Evolutionary conservation across 208 protist species (phyloP).

Genomic region (Trichomonas vaginalis): DNA sequence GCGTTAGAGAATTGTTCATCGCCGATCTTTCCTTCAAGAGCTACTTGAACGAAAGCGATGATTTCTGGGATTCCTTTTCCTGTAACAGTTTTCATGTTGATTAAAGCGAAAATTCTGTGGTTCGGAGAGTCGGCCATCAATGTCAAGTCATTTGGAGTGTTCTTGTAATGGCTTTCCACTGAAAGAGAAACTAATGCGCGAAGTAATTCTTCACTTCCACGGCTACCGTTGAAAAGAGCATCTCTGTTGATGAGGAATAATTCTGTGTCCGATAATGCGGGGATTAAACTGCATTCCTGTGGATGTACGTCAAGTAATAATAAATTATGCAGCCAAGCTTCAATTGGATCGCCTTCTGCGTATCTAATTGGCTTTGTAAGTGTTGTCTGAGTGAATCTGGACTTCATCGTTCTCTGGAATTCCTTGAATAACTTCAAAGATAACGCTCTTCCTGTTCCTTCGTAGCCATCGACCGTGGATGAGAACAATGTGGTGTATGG

Average conservation of each 20-base stretch:
- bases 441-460: constrained; percentile 92
- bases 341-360: constrained; percentile 69
- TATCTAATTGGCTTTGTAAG: constrained; percentile 94
- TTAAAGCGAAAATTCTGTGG: constrained; percentile 90
- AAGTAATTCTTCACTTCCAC: constrained; percentile 45
- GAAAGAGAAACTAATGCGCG: constrained; percentile 19
- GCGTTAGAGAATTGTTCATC: constrained; percentile 40
- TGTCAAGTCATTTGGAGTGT: constrained; percentile 97
- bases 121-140: constrained; percentile 92
- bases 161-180: constrained; percentile 75
- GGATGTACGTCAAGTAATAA: constrained; percentile 73
- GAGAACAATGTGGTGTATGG: constrained; percentile 92
- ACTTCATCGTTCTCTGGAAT: constrained; percentile 58
- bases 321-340: constrained; percentile 80
- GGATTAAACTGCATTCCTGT: constrained; percentile 26
- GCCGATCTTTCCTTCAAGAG: constrained; percentile 64
- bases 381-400: constrained; percentile 64
- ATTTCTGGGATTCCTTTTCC: constrained; percentile 69
- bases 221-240: constrained; percentile 94
- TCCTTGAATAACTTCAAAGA: constrained; percentile 96
- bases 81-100: constrained; percentile 22
- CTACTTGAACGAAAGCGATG: constrained; percentile 80
- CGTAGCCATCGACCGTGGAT: constrained; percentile 95
- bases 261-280: constrained; percentile 78
- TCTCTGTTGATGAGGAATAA: constrained; percentile 89